Evolutionary conservation across 2,329 filamentous ascomycete genomes (phyloP), one percentile per base, ranked within the genome.

Genomic region (Akanthomyces uredinophilus): DNA sequence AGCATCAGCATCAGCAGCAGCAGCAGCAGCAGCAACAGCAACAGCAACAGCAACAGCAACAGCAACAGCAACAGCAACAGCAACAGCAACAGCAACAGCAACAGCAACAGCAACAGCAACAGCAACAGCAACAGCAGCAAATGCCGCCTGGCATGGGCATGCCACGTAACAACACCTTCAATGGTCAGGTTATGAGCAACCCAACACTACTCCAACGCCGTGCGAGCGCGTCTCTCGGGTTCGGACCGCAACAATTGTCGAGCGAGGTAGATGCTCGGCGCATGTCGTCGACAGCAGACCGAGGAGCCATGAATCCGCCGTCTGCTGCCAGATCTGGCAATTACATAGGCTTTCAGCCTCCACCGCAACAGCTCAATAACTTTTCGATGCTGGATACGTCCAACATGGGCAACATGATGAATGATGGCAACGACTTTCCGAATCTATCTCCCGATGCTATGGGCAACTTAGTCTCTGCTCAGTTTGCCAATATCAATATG

Each of bases 401-500:
- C 4, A 61, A 37, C 32, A 50, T 61, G 50, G 43, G 59, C 16
- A 50, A 35, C 18, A 61, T 61, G 32, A 55, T 61, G n/a, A 20
- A 43, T 14, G 51, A 61, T 43, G 51, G 39, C 39, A 55, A 54
- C 27, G 39, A n/a, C 16, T 61, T 46, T 20, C 49, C 61, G 24
- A 27, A 27, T 16, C 20, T 62, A 11, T 59, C 61, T 22, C 47
- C 61, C 18, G 61, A 59, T 58, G 53, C 54, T 22, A 62, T 62
- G 54, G 47, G 47, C 1, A 58, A 53, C 54, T 13, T 62, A 39
- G 61, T 62, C 20, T 57, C 61, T 20, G 49, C 53, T 27, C 61
- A 62, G 24, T 62, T 58, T 39, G 47, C 61, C 39, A 53, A 58
- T 22, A 62, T 62, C 4, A 53, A 53, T 24, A 62, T 62, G 61